phyloP scores from a whole-genome alignment of 78 protist species.

The Dictyostelium brefeldianum region DNA sequence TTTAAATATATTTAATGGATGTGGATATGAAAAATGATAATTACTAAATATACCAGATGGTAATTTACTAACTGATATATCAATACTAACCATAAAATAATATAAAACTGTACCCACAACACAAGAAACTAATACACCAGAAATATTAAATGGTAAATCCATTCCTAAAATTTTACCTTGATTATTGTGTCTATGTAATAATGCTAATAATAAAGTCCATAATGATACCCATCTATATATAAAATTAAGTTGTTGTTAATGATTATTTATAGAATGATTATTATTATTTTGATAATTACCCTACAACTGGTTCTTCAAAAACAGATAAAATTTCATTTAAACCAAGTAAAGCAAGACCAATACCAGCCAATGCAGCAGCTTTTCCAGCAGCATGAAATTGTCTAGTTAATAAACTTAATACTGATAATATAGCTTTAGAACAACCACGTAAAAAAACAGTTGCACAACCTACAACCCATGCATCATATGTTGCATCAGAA shows the following conservation, averaged over 20 bases:
- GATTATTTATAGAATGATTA: too few relatives aligned
- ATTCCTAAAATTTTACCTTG: not conserved
- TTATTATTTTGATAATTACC: not conserved
- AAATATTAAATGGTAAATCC: conserved; percentile 41
- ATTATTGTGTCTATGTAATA: conserved; percentile 44
- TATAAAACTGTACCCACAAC: conserved; percentile 39
- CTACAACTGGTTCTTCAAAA: conserved; percentile 64
- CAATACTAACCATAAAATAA: conserved; percentile 55
- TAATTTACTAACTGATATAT: conserved; percentile 32
- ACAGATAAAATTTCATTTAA: conserved; percentile 33
- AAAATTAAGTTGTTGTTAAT: too few relatives aligned
- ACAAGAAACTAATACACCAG: conserved; percentile 47
- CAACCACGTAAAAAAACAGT: conserved; percentile 64
- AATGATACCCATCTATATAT: conserved; percentile 56
- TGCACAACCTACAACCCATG: conserved; percentile 71
- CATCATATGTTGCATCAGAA: conserved; percentile 50
- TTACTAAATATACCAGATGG: conserved; percentile 1
- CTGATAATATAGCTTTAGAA: conserved; percentile 12
- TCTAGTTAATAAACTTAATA: conserved; percentile 32
- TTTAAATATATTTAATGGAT: conserved; percentile 45
- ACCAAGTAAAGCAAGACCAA: conserved; percentile 66
- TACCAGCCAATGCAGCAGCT: conserved; percentile 67
- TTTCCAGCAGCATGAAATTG: conserved; percentile 75
- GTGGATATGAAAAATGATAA: conserved; percentile 39
- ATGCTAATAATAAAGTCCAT: conserved; percentile 34